Percentiles rank a stretch among this genome's conserved stretches.
Conservation (phyloP, 345 rosid genomes). For the Citrus australasica region DNA sequence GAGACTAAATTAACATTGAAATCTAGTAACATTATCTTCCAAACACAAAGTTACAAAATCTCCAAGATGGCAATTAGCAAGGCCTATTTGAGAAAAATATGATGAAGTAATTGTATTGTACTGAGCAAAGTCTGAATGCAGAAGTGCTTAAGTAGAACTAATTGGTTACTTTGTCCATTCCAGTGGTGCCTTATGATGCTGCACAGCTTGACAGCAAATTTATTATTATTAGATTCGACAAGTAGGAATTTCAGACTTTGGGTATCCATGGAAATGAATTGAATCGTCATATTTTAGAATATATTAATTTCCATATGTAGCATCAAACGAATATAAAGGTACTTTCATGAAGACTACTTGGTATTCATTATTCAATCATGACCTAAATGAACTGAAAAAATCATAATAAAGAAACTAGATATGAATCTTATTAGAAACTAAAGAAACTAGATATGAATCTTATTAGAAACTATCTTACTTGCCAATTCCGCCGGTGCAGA, state of each 20-base stretch:
- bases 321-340: background rate
- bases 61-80: too few relatives aligned
- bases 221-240: background rate
- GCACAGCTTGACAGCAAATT: background rate
- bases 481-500: conserved; percentile 56
- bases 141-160: background rate
- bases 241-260: background rate
- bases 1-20: background rate
- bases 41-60: background rate
- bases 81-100: too few relatives aligned
- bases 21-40: background rate
- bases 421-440: background rate
- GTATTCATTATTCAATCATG: background rate
- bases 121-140: too few relatives aligned
- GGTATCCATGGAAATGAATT: background rate
- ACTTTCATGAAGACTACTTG: background rate
- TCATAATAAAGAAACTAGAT: background rate
- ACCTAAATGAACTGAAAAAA: background rate
- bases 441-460: background rate
- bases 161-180: background rate
- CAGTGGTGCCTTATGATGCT: background rate
- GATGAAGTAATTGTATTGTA: too few relatives aligned
- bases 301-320: background rate
- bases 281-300: background rate
- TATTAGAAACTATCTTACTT: conserved; percentile 32